Percentiles rank a stretch among this genome's conserved stretches.
Evolutionary conservation across 2,329 filamentous ascomycete genomes (phyloP).

Genomic region (Aspergillus sp.): DNA sequence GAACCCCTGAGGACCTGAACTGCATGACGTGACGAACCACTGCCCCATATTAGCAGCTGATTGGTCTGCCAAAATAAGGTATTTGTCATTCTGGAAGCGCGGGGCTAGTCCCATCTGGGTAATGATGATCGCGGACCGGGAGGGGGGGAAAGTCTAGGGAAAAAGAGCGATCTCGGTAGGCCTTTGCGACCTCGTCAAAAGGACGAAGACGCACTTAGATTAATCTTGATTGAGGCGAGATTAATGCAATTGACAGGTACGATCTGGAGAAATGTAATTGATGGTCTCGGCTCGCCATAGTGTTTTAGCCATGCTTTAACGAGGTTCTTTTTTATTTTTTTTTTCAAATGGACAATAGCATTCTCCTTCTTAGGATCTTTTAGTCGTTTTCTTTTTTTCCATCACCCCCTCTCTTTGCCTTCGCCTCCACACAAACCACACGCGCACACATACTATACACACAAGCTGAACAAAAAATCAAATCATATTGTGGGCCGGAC

Average conservation of each 20-base stretch:
- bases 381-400: background rate
- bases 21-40: slow-evolving; percentile 23
- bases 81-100: slow-evolving; percentile 27
- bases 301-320: too few relatives aligned
- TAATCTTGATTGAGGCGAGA: slow-evolving; percentile 2
- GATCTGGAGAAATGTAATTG: slow-evolving; percentile 5
- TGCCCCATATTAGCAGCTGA: slow-evolving; percentile 3
- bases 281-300: background rate
- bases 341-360: background rate
- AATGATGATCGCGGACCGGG: slow-evolving; percentile 20
- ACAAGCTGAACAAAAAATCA: too few relatives aligned
- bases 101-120: slow-evolving; percentile 10
- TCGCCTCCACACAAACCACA: too few relatives aligned
- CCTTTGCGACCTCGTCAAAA: background rate
- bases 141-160: too few relatives aligned
- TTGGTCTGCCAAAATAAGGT: slow-evolving; percentile 25
- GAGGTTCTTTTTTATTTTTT: too few relatives aligned
- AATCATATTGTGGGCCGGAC: background rate
- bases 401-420: background rate
- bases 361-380: background rate
- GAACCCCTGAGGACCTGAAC: slow-evolving; percentile 18
- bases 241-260: slow-evolving; percentile 10
- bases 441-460: too few relatives aligned
- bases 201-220: background rate
- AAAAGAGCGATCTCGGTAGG: background rate